Evolutionary conservation across 148 eudicot species (phyloP), one percentile per base, ranked within the genome.

Genomic region (Rhododendron mucronatum): DNA sequence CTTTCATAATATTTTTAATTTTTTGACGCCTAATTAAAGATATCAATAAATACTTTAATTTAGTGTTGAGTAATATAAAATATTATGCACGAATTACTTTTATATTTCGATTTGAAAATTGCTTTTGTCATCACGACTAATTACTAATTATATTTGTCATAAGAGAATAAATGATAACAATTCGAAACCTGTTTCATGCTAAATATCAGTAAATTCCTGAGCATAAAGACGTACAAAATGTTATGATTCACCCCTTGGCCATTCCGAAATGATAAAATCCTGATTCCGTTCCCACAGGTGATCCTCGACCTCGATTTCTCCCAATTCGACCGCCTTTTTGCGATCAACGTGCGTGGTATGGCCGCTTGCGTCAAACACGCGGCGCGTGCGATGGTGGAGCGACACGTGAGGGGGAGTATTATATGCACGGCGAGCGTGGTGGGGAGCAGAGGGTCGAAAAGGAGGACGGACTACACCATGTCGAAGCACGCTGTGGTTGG

Each of bases 401-500:
- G 48, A 30, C 30, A 45, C 2, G 82, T 69, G 59, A 15, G 78
- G 14, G 83, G 87, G 26, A 78, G 77, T 4, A 85, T 85, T 1
- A 45, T 85, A n/a, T 85, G 83, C 59, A 85, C 82, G 20, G 83
- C 83, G 7, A 85, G 87, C 26, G 45, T 79, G 23, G 83, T 20
- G 7, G 83, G 39, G 21, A 63, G 55, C 20, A 85, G 12, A 53
- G 86, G 86, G 5, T 1, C 39, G 12, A 7, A 12, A 4, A 18
- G 26, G 67, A 65, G 51, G 48, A 77, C 77, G 2, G 91, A 85
- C 12, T 89, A 89, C 78, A 5, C 12, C 15, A 85, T 86, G 78
- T 88, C 91, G 26, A 90, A 90, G 81, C 89, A 88, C 67, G 91
- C 89, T 23, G 83, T 90, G 78, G 30, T 90, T 33, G 91, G 91